Conservation (phyloP, 371 early-diverging fungal genomes). For the Saksenaea oblongispora region DNA sequence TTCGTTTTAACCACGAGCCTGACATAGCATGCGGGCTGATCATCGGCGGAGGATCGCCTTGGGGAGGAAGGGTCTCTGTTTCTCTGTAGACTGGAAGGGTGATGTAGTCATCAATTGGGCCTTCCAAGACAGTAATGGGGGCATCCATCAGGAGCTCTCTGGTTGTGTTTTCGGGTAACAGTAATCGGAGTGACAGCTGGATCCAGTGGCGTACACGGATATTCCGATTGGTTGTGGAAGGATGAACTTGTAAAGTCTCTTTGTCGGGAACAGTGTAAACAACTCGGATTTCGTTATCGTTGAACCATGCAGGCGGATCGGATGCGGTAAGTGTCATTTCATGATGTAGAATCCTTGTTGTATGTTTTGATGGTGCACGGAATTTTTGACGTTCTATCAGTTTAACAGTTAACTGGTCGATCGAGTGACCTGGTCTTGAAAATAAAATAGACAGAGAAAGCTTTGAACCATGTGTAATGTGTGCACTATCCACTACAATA, state of each 20-base stretch:
- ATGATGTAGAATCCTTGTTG: slow-evolving; percentile 39
- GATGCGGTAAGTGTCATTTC: slow-evolving; percentile 31
- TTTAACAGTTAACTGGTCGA: slow-evolving; percentile 33
- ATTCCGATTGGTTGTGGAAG: slow-evolving; percentile 35
- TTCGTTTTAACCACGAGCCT: not conserved
- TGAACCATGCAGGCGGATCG: not conserved
- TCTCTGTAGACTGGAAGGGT: slow-evolving; percentile 29
- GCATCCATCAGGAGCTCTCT: slow-evolving; percentile 36
- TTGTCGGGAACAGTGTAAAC: slow-evolving; percentile 35
- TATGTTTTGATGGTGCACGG: slow-evolving; percentile 34
- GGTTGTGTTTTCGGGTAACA: slow-evolving; percentile 19
- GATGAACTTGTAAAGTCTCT: slow-evolving; percentile 30
- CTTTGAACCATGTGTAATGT: slow-evolving; percentile 30
- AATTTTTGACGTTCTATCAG: slow-evolving; percentile 43
- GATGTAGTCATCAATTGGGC: slow-evolving; percentile 25
- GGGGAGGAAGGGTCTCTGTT: not conserved
- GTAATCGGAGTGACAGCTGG: slow-evolving; percentile 27
- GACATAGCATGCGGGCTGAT: not conserved
- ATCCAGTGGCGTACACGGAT: slow-evolving; percentile 48
- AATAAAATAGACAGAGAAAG: slow-evolving; percentile 29
- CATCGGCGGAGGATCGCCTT: not conserved
- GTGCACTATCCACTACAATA: slow-evolving; percentile 28
- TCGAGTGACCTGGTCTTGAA: slow-evolving; percentile 9
- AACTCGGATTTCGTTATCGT: slow-evolving; percentile 19
- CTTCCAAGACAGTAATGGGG: slow-evolving; percentile 26